Conservation (phyloP, 2,329 filamentous ascomycete species). For the Didymella pinodella region DNA sequence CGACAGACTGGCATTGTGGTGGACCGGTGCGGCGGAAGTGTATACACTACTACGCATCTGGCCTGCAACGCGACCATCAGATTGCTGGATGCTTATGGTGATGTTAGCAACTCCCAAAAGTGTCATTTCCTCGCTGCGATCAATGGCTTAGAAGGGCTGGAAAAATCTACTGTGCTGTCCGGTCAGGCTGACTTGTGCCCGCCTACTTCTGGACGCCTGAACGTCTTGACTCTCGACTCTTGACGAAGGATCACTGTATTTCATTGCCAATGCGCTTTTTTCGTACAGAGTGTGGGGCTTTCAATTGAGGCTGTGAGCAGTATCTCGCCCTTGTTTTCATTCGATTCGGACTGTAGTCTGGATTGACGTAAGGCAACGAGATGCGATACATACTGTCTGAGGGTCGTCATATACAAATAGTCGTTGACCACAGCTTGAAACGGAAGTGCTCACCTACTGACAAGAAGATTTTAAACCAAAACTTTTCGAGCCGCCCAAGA, state of each 20-base stretch:
- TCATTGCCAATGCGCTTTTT: neutral
- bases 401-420: neutral
- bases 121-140: neutral
- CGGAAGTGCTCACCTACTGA: neutral
- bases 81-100: neutral
- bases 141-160: neutral
- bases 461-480: neutral
- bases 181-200: conserved; percentile 13
- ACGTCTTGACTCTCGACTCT: neutral
- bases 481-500: neutral
- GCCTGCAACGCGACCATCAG: neutral
- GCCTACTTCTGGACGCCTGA: neutral
- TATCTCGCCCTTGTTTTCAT: neutral
- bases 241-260: neutral
- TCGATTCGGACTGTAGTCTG: neutral
- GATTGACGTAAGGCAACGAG: neutral
- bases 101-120: neutral
- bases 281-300: neutral
- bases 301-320: neutral
- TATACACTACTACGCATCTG: neutral
- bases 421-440: neutral
- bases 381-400: neutral
- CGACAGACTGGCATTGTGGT: neutral
- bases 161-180: neutral
- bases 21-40: neutral